Evolutionary conservation across 2,329 filamentous ascomycete species (phyloP).

Genomic region (Diaporthe sp.): DNA sequence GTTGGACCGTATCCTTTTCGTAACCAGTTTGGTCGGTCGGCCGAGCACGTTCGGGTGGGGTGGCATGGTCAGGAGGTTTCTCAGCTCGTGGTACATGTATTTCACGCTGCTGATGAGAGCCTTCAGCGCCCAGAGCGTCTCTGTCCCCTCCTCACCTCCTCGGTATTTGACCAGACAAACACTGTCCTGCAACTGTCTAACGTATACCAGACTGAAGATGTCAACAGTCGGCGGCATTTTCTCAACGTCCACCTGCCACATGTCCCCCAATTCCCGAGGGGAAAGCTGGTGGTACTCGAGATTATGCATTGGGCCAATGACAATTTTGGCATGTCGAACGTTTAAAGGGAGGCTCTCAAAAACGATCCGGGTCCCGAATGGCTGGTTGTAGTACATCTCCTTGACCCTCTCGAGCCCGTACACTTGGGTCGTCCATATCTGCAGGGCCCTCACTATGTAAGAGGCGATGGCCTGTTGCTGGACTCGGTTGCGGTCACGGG

Average conservation of each 20-base stretch:
- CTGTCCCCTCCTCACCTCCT: slow-evolving; percentile 39
- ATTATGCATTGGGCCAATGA: slow-evolving; percentile 63
- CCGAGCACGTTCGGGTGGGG: slow-evolving; percentile 67
- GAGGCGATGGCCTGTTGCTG: slow-evolving; percentile 64
- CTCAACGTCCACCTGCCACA: slow-evolving; percentile 58
- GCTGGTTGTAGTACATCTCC: slow-evolving; percentile 59
- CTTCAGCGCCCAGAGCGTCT: slow-evolving; percentile 67
- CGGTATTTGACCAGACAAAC: slow-evolving; percentile 66
- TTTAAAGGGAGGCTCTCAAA: slow-evolving; percentile 65
- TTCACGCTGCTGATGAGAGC: slow-evolving; percentile 69
- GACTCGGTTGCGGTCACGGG: slow-evolving; percentile 63
- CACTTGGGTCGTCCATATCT: slow-evolving; percentile 61
- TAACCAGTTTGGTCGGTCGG: slow-evolving; percentile 66
- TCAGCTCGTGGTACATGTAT: slow-evolving; percentile 73
- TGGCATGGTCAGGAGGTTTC: slow-evolving; percentile 65
- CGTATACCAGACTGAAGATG: slow-evolving; percentile 62
- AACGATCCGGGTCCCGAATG: slow-evolving; percentile 71
- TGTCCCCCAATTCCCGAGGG: slow-evolving; percentile 53
- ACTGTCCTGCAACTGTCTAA: slow-evolving; percentile 70
- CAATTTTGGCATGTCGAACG: slow-evolving; percentile 60
- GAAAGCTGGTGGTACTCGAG: slow-evolving; percentile 67
- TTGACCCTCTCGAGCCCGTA: slow-evolving; percentile 48
- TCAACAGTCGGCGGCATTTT: slow-evolving; percentile 62
- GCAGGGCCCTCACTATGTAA: slow-evolving; percentile 68
- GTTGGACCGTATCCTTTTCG: slow-evolving; percentile 69